Base-by-base conservation (phyloP, 1,284 basidiomycete species). In the Puccinia horiana region DNA sequence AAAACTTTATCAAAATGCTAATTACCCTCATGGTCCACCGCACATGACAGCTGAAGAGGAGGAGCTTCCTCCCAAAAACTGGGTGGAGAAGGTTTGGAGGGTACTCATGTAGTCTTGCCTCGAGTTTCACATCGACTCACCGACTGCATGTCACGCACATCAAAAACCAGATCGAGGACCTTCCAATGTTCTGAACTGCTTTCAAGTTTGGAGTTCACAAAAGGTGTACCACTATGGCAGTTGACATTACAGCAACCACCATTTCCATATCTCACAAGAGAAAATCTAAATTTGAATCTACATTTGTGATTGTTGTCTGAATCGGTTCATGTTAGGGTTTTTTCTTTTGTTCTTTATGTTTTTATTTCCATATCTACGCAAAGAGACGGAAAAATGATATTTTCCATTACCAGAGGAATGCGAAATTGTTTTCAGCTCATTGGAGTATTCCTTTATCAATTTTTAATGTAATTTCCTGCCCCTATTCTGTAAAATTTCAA, bases 21-120 rank as follows among this genome's bases (percentile, higher is more conserved):
- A 23, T 42, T n/a, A 42, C 52, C n/a, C 32, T 54, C 20, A 73
- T 72, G 16, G 23, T 75, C 20, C 35, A 23, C 29, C 8, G 1
- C 32, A 44, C 18, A 42, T 26, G 52, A 40, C 42, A 81, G 80
- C 26, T 44, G 80, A 81, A 67, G 80, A 81, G 35, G 80, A 81
- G 47, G 80, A 81, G 47, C 23, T 52, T 54, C 80, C 80, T 16
- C 80, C 80, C 56, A 75, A 74, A 75, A 75, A 61, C 47, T 75
- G 54, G 56, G 49, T 65, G 23, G 72, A 75, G 14, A 81, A 81
- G 42, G 49, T 81, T 20, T 81, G 80, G 80, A 81, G 72, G 54
- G 29, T 18, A 23, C 32, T 81, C 49, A 77, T 77, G 76, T 77
- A 77, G 61, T 9, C 23, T 29, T 12, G 11, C 32, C 23, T 73